These are phyloP conservation scores for Letharia lupina DNA, from an alignment of 495 filamentous ascomycete species.

Conservation along the genomic window DNA sequence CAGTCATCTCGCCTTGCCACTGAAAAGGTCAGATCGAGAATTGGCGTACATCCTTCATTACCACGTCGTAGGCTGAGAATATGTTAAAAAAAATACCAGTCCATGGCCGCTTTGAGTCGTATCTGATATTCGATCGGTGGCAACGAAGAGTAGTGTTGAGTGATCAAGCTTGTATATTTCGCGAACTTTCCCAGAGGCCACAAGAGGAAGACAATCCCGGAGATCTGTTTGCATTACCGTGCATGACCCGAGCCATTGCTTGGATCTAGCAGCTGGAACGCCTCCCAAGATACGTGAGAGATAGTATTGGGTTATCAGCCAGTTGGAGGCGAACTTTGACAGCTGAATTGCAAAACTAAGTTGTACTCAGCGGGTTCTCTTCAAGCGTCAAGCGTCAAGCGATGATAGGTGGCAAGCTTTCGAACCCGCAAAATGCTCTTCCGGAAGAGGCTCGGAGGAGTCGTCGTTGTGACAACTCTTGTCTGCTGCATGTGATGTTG, in stretches of 20 bases:
- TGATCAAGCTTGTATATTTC: constrained; percentile 71
- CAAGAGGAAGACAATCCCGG: constrained; percentile 42
- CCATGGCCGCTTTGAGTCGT: background rate
- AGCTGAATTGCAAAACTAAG: background rate
- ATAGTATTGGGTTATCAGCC: background rate
- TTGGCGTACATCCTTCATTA: constrained; percentile 65
- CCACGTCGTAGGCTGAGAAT: constrained; percentile 69
- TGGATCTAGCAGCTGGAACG: background rate
- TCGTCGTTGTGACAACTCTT: background rate
- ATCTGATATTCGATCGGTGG: constrained; percentile 78
- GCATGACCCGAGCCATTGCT: constrained; percentile 42
- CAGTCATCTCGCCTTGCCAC: constrained; percentile 8
- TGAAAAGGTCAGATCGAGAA: constrained; percentile 6
- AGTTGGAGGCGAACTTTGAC: background rate
- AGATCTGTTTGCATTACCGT: constrained; percentile 47
- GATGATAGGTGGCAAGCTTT: background rate
- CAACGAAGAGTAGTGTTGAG: constrained; percentile 74
- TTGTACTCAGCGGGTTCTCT: background rate
- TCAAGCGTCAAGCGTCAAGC: background rate
- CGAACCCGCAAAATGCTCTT: background rate
- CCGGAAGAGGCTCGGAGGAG: background rate
- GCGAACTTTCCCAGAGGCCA: constrained; percentile 70
- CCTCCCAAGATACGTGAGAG: background rate
- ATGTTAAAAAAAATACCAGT: background rate
- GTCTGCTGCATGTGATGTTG: background rate